Percentiles rank a stretch among this genome's conserved stretches.
Evolutionary conservation across 2,329 filamentous ascomycete species (phyloP).

Genomic region (Ascosphaera aggregata): DNA sequence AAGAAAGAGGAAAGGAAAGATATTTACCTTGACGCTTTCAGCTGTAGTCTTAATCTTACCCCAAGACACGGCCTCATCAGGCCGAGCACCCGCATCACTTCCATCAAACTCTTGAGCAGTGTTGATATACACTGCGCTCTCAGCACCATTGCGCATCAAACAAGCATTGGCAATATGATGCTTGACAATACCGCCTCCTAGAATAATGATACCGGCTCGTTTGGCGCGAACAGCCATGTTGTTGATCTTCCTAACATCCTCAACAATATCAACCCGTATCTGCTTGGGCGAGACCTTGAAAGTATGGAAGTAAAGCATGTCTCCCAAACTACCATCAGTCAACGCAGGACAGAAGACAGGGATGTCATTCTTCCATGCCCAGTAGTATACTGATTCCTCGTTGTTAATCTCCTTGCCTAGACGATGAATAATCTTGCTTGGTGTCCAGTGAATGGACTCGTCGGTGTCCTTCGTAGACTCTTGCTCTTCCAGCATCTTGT

Average conservation of each 20-base stretch:
- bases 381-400: slow-evolving; percentile 81
- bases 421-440: slow-evolving; percentile 71
- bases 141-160: slow-evolving; percentile 90
- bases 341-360: slow-evolving; percentile 92
- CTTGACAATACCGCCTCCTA: slow-evolving; percentile 89
- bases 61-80: slow-evolving; percentile 95
- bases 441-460: slow-evolving; percentile 68
- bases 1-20: background rate
- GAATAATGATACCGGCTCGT: slow-evolving; percentile 78
- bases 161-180: slow-evolving; percentile 97
- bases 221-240: slow-evolving; percentile 73
- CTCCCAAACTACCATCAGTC: slow-evolving; percentile 82
- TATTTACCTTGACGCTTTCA: slow-evolving; percentile 62
- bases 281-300: slow-evolving; percentile 69
- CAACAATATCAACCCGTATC: slow-evolving; percentile 72
- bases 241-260: slow-evolving; percentile 85
- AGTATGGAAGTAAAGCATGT: slow-evolving; percentile 98
- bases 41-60: slow-evolving; percentile 87
- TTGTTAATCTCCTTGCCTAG: slow-evolving; percentile 88
- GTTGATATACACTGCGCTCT: slow-evolving; percentile 94
- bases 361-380: slow-evolving; percentile 92
- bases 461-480: slow-evolving; percentile 47
- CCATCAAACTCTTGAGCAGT: slow-evolving; percentile 95
- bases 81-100: slow-evolving; percentile 80
- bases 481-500: slow-evolving; percentile 82